Conservation (phyloP, 164 flowering plant species). For the Vitis vinifera region ASM3070453v1 NC_081811.1:28981501-28982000, state of each 20-base stretch:
- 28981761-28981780: no score
- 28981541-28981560: conserved; percentile 83
- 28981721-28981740: not conserved
- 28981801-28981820: conserved; percentile 1
- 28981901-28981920: conserved; percentile 66
- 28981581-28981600: conserved; percentile 91
- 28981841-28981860: conserved; percentile 99
- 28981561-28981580: conserved; percentile 87
- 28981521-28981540: conserved; percentile 8
- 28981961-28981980: conserved; percentile 1
- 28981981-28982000: not conserved
- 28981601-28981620: conserved; percentile 95
- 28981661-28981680: conserved; percentile 83
- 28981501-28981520: not conserved
- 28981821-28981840: conserved; percentile 74
- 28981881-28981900: conserved; percentile 99
- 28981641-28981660: conserved; percentile 69
- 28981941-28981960: not conserved
- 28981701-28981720: conserved; percentile 57
- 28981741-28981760: no score
- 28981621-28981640: conserved; percentile 94
- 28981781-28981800: no score
- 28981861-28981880: conserved; percentile 81
- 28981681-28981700: conserved; percentile 95
- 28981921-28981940: not conserved